These are phyloP conservation scores for Magnolia sinica DNA, from an alignment of 164 flowering plant species.

Conservation along the genomic window DNA sequence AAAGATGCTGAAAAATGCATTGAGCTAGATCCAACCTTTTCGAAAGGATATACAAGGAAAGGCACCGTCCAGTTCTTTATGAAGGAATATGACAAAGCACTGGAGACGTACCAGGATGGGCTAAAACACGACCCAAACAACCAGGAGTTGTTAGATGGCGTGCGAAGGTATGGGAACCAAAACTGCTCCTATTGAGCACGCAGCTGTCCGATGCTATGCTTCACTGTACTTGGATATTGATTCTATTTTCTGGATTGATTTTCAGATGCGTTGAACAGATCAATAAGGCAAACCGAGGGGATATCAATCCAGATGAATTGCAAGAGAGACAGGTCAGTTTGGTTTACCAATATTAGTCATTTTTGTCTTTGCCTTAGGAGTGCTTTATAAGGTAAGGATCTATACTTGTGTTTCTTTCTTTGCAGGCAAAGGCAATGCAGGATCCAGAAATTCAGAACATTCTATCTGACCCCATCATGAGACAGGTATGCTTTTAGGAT, in stretches of 20 bases:
- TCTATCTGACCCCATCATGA: constrained; percentile 89
- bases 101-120: constrained; percentile 95
- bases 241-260: background rate
- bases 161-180: constrained; percentile 43
- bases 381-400: background rate
- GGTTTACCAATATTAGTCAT: background rate
- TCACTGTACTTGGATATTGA: background rate
- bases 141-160: constrained; percentile 82
- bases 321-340: constrained; percentile 87
- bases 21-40: constrained; percentile 91
- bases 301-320: constrained; percentile 79
- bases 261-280: constrained; percentile 88
- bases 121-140: constrained; percentile 82
- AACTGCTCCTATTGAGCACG: background rate
- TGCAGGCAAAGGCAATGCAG: constrained; percentile 94
- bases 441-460: constrained; percentile 96
- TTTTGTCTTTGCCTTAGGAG: background rate
- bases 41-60: constrained; percentile 90
- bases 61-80: constrained; percentile 93
- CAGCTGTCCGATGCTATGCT: background rate
- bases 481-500: constrained; percentile 62
- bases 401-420: background rate
- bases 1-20: constrained; percentile 99
- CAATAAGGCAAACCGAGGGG: constrained; percentile 91
- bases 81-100: constrained; percentile 96